A percentile compares a stretch with the other conserved stretches of the same genome.
phyloP scores from a whole-genome alignment of 306 rosid species.

The Medicago ruthenica region DNA sequence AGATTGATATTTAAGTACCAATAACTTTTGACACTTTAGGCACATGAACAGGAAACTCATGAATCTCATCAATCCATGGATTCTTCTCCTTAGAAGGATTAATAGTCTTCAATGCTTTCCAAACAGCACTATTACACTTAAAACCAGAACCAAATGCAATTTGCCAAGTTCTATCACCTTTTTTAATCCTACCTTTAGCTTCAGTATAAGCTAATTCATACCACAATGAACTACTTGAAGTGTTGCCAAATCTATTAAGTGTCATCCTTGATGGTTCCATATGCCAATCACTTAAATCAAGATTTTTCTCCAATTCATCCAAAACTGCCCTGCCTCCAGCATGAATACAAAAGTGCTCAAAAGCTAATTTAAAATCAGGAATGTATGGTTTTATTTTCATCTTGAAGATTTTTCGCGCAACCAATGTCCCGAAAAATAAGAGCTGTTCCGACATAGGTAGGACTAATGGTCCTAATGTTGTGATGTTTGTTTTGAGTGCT shows the following conservation, averaged over 20 bases:
- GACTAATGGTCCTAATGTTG: constrained; percentile 14
- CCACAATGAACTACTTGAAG: constrained; percentile 14
- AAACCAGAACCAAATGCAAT: constrained; percentile 20
- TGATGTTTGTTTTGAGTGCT: constrained; percentile 14
- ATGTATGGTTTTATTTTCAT: constrained; percentile 11
- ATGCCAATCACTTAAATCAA: constrained; percentile 14
- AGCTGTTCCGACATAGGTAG: constrained; percentile 3
- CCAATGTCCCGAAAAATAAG: not conserved
- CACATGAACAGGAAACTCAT: constrained; percentile 17
- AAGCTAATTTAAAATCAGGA: constrained; percentile 8
- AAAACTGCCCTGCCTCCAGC: constrained; percentile 2
- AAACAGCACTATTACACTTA: constrained; percentile 13
- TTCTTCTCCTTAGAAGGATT: constrained; percentile 1
- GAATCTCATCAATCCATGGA: constrained; percentile 17
- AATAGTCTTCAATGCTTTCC: constrained; percentile 18
- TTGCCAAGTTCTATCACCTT: constrained; percentile 12
- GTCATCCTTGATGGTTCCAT: constrained; percentile 24
- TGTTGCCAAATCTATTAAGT: constrained; percentile 11
- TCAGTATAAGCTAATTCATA: constrained; percentile 12
- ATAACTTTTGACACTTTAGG: constrained; percentile 5
- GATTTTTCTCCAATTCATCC: constrained; percentile 2
- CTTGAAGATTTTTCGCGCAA: constrained; percentile 1
- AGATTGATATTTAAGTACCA: not conserved
- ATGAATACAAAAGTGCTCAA: constrained; percentile 15
- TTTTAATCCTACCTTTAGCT: constrained; percentile 11